A percentile compares a stretch with the other conserved stretches of the same genome.
Conservation (phyloP, 163 green algal species). For the Scenedesmus sp. region DNA sequence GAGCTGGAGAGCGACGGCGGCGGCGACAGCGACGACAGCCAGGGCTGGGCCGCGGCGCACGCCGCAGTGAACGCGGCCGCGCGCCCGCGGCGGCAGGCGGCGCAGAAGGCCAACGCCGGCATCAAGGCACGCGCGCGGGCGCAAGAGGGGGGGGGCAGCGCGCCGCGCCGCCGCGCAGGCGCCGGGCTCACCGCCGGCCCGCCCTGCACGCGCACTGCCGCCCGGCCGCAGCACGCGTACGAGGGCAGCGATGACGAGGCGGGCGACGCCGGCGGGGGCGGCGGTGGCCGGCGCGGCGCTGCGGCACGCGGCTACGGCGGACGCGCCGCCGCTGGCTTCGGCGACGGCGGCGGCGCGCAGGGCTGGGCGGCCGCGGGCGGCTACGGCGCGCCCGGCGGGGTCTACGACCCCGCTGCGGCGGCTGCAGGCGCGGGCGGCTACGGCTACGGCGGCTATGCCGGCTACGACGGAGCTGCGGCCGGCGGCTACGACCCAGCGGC, state of each 20-base stretch:
- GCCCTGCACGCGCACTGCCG: too few species aligned
- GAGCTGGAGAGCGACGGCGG: conserved; percentile 24
- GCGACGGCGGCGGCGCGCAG: too few species aligned
- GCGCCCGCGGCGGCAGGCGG: conserved; percentile 28
- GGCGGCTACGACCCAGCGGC: not conserved
- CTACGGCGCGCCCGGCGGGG: too few species aligned
- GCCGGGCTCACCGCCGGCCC: too few species aligned
- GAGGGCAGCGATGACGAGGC: conserved; percentile 16
- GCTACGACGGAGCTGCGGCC: not conserved
- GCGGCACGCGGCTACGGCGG: too few species aligned
- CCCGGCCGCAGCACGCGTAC: conserved; percentile 38
- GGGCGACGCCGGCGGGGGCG: not conserved
- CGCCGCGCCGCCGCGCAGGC: too few species aligned
- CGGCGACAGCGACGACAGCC: not conserved
- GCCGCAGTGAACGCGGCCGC: conserved; percentile 11
- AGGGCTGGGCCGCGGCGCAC: not conserved
- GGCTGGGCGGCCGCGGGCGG: too few species aligned
- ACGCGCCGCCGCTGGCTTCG: too few species aligned
- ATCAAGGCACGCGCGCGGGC: too few species aligned
- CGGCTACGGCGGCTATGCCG: too few species aligned
- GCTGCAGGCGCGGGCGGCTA: not conserved
- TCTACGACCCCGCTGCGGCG: conserved; percentile 7
- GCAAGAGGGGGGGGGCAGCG: too few species aligned
- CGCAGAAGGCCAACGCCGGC: conserved; percentile 27
- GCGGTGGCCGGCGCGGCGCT: not conserved